Evolutionary conservation across 2,329 filamentous ascomycete genomes (phyloP).

Genomic region (Chalaropsis thielavioides): DNA sequence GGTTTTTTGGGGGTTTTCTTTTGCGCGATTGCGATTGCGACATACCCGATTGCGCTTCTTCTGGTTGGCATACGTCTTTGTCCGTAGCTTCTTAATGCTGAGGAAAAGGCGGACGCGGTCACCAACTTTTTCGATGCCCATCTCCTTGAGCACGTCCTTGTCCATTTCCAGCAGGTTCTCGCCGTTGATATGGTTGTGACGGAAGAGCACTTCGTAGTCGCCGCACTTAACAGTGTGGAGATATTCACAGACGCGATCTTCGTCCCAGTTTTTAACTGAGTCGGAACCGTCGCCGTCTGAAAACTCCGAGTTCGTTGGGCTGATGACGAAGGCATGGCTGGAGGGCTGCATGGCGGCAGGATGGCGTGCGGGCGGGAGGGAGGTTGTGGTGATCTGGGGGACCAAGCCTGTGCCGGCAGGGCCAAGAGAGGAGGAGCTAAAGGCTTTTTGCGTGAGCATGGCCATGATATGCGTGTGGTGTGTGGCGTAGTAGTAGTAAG

Average conservation of each 20-base stretch:
- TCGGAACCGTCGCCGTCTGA: conserved; percentile 67
- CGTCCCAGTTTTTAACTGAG: conserved; percentile 73
- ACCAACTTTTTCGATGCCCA: conserved; percentile 95
- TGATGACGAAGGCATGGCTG: conserved; percentile 12
- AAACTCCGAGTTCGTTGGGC: conserved; percentile 29
- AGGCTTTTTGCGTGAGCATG: conserved; percentile 62
- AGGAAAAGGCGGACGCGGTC: conserved; percentile 85
- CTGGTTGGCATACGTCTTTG: conserved; percentile 59
- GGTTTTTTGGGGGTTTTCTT: too few relatives aligned
- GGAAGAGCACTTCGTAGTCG: conserved; percentile 82
- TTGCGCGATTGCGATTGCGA: conserved; percentile 15
- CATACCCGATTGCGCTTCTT: conserved; percentile 76
- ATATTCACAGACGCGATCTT: conserved; percentile 84
- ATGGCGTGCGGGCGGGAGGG: conserved; percentile 35
- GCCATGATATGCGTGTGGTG: conserved; percentile 46
- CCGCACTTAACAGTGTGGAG: conserved; percentile 79
- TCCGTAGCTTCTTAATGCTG: conserved; percentile 69
- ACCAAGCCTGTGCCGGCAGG: conserved; percentile 35
- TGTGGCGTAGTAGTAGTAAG: neutral
- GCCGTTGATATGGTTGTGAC: conserved; percentile 91
- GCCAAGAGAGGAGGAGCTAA: conserved; percentile 41
- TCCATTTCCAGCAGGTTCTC: conserved; percentile 95
- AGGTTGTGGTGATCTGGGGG: conserved; percentile 33
- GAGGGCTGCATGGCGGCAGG: neutral
- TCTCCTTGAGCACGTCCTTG: conserved; percentile 88